Conservation (phyloP, 148 eudicot species). For the Arbutus unedo region DNA sequence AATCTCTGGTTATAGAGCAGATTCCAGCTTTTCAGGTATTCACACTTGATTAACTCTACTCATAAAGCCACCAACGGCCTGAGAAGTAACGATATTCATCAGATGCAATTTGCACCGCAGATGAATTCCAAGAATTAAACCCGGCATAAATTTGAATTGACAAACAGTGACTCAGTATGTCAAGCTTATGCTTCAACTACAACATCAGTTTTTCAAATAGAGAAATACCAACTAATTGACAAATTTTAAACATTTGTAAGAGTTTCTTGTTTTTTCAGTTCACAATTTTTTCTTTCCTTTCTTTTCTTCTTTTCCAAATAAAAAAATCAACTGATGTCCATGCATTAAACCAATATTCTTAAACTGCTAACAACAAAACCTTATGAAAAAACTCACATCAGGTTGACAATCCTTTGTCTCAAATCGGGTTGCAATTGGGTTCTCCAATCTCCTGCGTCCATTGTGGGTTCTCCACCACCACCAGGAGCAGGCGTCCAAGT, state of each 20-base stretch:
- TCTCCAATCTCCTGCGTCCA: slow-evolving; percentile 63
- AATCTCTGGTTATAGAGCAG: slow-evolving; percentile 33
- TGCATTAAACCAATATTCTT: not conserved
- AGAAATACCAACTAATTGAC: not conserved
- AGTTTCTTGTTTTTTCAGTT: not conserved
- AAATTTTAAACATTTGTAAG: not conserved
- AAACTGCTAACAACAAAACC: not conserved
- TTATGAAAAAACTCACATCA: slow-evolving; percentile 39
- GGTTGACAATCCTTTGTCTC: slow-evolving; percentile 46
- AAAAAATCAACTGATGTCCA: not conserved
- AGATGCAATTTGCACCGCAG: not conserved
- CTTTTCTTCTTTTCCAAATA: not conserved
- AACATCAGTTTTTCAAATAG: not conserved
- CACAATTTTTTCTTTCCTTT: not conserved
- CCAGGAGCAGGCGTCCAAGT: slow-evolving; percentile 38
- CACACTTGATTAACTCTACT: not conserved
- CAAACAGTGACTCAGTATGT: not conserved
- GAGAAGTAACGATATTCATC: not conserved
- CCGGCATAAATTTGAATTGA: not conserved
- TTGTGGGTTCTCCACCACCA: slow-evolving; percentile 25
- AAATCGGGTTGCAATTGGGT: slow-evolving; percentile 40
- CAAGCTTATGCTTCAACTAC: not conserved
- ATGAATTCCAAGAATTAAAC: not conserved
- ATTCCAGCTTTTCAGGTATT: not conserved
- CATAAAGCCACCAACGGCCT: not conserved